phyloP scores from a whole-genome alignment of 2,329 filamentous ascomycete genomes.

The Fusarium musae region DNA sequence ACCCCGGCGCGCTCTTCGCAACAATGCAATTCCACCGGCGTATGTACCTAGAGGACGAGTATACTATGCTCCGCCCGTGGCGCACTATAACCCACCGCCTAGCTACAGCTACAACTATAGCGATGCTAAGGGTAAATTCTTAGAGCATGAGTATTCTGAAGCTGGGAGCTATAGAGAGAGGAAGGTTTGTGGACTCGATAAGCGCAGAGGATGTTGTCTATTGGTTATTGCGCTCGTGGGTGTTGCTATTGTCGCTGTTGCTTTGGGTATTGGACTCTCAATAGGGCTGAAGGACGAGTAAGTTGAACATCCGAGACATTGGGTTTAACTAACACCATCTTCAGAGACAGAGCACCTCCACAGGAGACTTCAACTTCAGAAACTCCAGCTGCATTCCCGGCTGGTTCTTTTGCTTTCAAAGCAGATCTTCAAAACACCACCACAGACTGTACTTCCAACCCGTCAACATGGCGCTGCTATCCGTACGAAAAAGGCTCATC shows the following conservation, averaged over 20 bases:
- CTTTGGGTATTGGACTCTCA: constrained; percentile 53
- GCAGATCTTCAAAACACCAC: constrained; percentile 65
- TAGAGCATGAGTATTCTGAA: constrained; percentile 23
- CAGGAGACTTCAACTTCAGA: constrained; percentile 17
- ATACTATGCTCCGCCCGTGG: constrained; percentile 17
- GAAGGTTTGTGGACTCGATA: constrained; percentile 7
- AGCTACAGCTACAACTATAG: constrained; percentile 36
- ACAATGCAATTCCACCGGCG: constrained; percentile 38
- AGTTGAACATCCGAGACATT: constrained; percentile 15
- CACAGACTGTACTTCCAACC: constrained; percentile 67
- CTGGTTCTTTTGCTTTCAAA: constrained; percentile 70
- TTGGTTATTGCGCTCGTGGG: constrained; percentile 46
- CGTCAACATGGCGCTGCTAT: constrained; percentile 70
- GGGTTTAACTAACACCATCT: background rate
- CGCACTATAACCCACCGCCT: constrained; percentile 36
- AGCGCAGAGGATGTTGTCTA: constrained; percentile 48
- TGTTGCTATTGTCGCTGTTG: constrained; percentile 49
- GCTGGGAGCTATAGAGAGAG: constrained; percentile 23
- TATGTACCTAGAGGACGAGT: constrained; percentile 36
- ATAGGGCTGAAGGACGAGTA: constrained; percentile 54
- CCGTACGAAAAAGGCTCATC: constrained; percentile 59
- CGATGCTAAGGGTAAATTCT: constrained; percentile 28
- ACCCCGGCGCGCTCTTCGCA: constrained; percentile 29
- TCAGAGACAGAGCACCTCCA: constrained; percentile 1
- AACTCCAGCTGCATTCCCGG: constrained; percentile 59